These are phyloP conservation scores for Hypoxylon rubiginosum DNA, from an alignment of 2,329 filamentous ascomycete species.

Conservation along the genomic window DNA sequence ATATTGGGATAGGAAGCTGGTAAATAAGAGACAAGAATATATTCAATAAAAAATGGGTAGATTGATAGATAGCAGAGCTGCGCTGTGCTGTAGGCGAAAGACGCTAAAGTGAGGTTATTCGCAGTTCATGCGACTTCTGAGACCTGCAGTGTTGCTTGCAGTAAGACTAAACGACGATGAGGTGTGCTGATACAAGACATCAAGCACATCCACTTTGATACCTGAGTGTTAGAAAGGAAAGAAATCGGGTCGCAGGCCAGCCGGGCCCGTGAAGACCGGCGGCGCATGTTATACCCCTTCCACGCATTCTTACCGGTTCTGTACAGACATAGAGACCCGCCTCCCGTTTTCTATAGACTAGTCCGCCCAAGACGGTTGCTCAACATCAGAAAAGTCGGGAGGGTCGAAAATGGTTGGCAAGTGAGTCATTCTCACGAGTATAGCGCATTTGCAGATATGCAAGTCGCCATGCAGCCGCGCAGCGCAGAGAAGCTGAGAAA, in stretches of 20 bases:
- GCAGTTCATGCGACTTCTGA: slow-evolving; percentile 51
- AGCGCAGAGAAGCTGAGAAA: slow-evolving; percentile 40
- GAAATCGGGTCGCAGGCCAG: slow-evolving; percentile 44
- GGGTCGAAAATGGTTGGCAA: slow-evolving; percentile 50
- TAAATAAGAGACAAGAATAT: slow-evolving; percentile 28
- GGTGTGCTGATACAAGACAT: slow-evolving; percentile 39
- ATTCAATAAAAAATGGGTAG: slow-evolving; percentile 11
- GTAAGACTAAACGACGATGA: slow-evolving; percentile 36
- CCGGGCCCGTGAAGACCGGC: slow-evolving; percentile 43
- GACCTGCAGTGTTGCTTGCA: slow-evolving; percentile 44
- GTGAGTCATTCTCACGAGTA: slow-evolving; percentile 50
- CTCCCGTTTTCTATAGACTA: slow-evolving; percentile 40
- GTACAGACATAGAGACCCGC: slow-evolving; percentile 32
- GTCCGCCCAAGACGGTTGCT: slow-evolving; percentile 36
- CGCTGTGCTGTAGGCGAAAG: slow-evolving; percentile 40
- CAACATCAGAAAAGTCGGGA: slow-evolving; percentile 48
- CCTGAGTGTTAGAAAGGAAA: slow-evolving; percentile 44
- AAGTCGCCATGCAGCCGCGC: slow-evolving; percentile 49
- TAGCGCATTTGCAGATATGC: slow-evolving; percentile 46
- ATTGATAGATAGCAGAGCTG: slow-evolving; percentile 35
- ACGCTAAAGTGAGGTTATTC: slow-evolving; percentile 52
- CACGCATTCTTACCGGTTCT: slow-evolving; percentile 24
- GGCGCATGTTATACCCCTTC: slow-evolving; percentile 51
- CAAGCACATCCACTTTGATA: slow-evolving; percentile 31
- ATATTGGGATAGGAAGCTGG: slow-evolving; percentile 24